Evolutionary conservation across 2,329 filamentous ascomycete genomes (phyloP).

Genomic region (Eutypa lata): DNA sequence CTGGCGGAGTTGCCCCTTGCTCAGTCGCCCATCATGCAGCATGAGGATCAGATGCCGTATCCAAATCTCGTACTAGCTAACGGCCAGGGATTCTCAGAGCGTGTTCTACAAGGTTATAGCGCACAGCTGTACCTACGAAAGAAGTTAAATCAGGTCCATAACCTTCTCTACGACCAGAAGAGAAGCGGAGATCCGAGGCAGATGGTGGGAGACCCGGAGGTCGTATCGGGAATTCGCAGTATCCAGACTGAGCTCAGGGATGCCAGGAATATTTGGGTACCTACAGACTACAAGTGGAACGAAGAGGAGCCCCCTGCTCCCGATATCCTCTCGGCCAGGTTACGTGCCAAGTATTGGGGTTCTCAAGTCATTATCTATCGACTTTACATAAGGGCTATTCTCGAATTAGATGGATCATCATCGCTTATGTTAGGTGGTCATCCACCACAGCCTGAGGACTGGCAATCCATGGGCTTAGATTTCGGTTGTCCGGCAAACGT

Average conservation of each 20-base stretch:
- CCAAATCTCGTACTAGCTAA: constrained; percentile 53
- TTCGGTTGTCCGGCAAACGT: constrained; percentile 30
- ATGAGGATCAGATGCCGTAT: constrained; percentile 63
- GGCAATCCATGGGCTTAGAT: constrained; percentile 7
- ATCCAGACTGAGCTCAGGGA: constrained; percentile 44
- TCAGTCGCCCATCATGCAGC: constrained; percentile 59
- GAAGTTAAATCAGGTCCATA: constrained; percentile 61
- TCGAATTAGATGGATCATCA: constrained; percentile 35
- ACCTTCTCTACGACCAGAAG: constrained; percentile 48
- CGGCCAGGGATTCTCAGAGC: constrained; percentile 39
- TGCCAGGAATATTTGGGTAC: constrained; percentile 45
- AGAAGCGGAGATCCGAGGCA: constrained; percentile 22
- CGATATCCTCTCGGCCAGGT: constrained; percentile 77
- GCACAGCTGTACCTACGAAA: constrained; percentile 64
- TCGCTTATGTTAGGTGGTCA: constrained; percentile 15
- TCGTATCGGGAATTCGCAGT: constrained; percentile 40
- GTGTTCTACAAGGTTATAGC: constrained; percentile 57
- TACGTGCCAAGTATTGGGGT: constrained; percentile 93
- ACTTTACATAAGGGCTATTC: constrained; percentile 62
- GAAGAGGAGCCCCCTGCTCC: constrained; percentile 67
- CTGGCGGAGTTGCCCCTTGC: constrained; percentile 75
- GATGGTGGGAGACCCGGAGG: constrained; percentile 14
- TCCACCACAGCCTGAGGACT: constrained; percentile 11
- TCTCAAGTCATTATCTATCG: constrained; percentile 86
- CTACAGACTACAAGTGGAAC: constrained; percentile 51